Conservation (phyloP, 352 stramenopile genomes). For the Peronospora belbahrii region DNA sequence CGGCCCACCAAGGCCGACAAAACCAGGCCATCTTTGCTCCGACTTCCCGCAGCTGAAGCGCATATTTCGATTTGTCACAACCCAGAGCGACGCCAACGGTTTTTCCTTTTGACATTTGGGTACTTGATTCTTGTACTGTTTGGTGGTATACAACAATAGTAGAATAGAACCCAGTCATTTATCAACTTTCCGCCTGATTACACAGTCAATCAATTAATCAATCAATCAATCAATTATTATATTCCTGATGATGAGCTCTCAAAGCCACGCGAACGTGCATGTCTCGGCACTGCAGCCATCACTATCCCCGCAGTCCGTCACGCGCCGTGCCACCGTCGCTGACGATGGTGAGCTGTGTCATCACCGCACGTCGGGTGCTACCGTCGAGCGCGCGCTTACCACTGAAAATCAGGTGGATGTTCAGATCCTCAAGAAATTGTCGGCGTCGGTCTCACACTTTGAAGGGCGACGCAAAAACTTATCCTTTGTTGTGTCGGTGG, state of each 20-base stretch:
- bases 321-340: constrained; percentile 28
- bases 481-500: constrained; percentile 74
- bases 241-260: constrained; percentile 19
- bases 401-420: constrained; percentile 45
- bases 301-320: constrained; percentile 36
- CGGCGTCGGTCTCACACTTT: constrained; percentile 61
- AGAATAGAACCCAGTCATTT: background rate
- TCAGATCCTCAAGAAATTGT: constrained; percentile 76
- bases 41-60: background rate
- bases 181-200: background rate
- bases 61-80: constrained; percentile 18
- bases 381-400: constrained; percentile 34
- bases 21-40: constrained; percentile 3
- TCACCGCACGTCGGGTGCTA: constrained; percentile 15
- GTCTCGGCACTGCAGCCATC: constrained; percentile 33
- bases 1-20: constrained; percentile 7
- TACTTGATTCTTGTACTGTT: constrained; percentile 1
- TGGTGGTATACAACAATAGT: background rate
- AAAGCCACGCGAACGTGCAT: constrained; percentile 28
- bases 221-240: background rate
- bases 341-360: constrained; percentile 28
- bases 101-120: constrained; percentile 7
- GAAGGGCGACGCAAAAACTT: constrained; percentile 62
- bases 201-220: background rate
- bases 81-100: constrained; percentile 1